Percentiles rank a stretch among this genome's conserved stretches.
Conservation (phyloP, 306 rosid species). For the Trifolium repens region DNA sequence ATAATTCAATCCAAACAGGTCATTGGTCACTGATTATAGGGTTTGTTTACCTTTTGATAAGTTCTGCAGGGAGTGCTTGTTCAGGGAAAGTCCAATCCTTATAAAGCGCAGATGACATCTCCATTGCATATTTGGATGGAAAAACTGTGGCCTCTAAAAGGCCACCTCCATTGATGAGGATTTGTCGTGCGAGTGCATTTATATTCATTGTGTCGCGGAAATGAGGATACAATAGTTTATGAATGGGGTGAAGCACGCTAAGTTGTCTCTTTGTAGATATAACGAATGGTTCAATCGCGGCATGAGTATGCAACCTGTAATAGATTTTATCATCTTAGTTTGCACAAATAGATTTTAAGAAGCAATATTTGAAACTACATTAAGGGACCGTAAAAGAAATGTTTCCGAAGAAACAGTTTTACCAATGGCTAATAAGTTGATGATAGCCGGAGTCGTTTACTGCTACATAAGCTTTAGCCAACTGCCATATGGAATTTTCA, state of each 20-base stretch:
- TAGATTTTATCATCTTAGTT: neutral
- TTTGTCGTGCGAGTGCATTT: constrained; percentile 70
- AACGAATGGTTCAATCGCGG: constrained; percentile 78
- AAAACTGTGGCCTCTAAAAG: constrained; percentile 66
- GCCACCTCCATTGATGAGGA: constrained; percentile 74
- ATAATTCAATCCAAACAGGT: too few relatives aligned
- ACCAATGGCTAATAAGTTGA: constrained; percentile 85
- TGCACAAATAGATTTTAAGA: too few relatives aligned
- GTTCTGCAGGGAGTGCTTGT: constrained; percentile 78
- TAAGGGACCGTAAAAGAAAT: neutral
- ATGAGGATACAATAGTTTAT: constrained; percentile 78
- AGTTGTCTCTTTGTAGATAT: constrained; percentile 79
- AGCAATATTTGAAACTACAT: too few relatives aligned
- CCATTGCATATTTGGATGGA: constrained; percentile 65
- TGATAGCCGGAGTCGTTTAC: constrained; percentile 76
- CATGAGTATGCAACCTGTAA: constrained; percentile 81
- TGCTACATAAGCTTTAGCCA: constrained; percentile 82
- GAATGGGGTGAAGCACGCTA: constrained; percentile 82
- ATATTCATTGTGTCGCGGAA: constrained; percentile 86
- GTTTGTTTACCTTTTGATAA: constrained; percentile 67
- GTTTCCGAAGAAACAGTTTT: neutral
- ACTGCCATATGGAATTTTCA: constrained; percentile 66
- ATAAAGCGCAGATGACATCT: constrained; percentile 69
- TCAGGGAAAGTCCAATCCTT: constrained; percentile 78
- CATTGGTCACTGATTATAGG: constrained; percentile 3